phyloP scores from a whole-genome alignment of 805 yeast species.

The Jamesozyma piceae region DNA sequence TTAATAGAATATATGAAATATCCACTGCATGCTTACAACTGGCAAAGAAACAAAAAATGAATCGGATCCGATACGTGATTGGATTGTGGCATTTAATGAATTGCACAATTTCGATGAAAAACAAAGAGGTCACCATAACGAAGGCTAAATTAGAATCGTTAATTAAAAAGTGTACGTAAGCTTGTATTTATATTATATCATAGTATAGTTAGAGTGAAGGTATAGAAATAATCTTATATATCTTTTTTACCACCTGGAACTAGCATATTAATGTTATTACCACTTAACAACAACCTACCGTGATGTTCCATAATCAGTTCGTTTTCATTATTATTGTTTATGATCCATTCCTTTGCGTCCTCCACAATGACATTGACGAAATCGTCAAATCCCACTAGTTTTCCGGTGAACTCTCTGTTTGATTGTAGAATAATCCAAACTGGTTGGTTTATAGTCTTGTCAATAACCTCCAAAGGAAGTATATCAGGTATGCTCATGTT shows the following conservation, averaged over 20 bases:
- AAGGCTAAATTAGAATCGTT: constrained; percentile 17
- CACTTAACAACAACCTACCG: constrained; percentile 59
- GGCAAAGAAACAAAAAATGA: constrained; percentile 17
- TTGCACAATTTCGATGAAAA: constrained; percentile 26
- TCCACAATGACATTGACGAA: constrained; percentile 85
- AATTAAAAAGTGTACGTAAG: too few relatives aligned
- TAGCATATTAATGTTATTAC: constrained; percentile 64
- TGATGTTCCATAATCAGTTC: constrained; percentile 37
- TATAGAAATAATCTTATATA: background rate
- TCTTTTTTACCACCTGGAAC: constrained; percentile 40
- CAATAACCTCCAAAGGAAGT: constrained; percentile 77
- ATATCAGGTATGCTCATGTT: constrained; percentile 21
- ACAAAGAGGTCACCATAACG: constrained; percentile 23
- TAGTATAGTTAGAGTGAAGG: background rate
- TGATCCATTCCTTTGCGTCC: constrained; percentile 39
- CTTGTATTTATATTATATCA: too few relatives aligned
- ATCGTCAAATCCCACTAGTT: constrained; percentile 86
- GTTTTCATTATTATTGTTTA: constrained; percentile 25
- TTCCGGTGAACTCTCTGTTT: constrained; percentile 77
- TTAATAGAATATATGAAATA: constrained; percentile 18
- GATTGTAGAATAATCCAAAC: constrained; percentile 64
- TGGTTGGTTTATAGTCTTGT: constrained; percentile 72
- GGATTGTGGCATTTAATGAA: constrained; percentile 29
- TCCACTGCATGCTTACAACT: constrained; percentile 25
- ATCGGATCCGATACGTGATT: constrained; percentile 16